These are phyloP conservation scores for Trypanosoma rangeli DNA, from an alignment of 208 protist genomes.

Conservation along the genomic window DNA sequence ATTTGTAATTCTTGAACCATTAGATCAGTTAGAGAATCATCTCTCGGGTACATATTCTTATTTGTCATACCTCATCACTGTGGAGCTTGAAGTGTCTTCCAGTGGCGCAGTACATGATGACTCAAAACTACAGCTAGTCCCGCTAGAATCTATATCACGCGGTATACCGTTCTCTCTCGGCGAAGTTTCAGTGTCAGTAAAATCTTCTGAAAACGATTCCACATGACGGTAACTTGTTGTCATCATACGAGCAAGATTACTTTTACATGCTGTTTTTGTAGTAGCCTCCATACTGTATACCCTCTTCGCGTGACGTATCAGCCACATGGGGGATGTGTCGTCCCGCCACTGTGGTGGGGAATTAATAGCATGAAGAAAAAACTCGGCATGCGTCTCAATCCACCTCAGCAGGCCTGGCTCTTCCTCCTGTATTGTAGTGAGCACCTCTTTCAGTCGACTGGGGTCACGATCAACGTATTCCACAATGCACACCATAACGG, in stretches of 20 bases:
- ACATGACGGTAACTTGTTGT: not conserved
- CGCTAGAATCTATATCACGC: not conserved
- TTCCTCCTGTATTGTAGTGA: slow-evolving; percentile 44
- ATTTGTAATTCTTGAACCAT: slow-evolving; percentile 9
- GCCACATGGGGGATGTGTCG: slow-evolving; percentile 17
- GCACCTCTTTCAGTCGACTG: slow-evolving; percentile 35
- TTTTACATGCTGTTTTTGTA: not conserved
- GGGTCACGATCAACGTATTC: slow-evolving; percentile 45
- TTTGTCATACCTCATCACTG: not conserved
- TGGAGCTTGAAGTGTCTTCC: not conserved
- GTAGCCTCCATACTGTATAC: slow-evolving; percentile 2
- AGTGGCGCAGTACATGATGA: not conserved
- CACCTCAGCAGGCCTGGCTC: slow-evolving; percentile 54
- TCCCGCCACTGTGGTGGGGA: slow-evolving; percentile 17
- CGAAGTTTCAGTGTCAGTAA: not conserved
- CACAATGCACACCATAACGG: slow-evolving; percentile 57
- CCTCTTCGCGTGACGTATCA: slow-evolving; percentile 20
- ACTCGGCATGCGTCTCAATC: slow-evolving; percentile 42
- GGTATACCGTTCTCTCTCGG: not conserved
- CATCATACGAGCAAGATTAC: not conserved
- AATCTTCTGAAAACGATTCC: not conserved
- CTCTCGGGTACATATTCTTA: not conserved
- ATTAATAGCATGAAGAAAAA: slow-evolving; percentile 43
- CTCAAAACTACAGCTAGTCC: not conserved
- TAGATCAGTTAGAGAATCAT: slow-evolving; percentile 9